Evolutionary conservation across 768 basidiomycete species (phyloP).

Genomic region (Termitomyces heimii): DNA sequence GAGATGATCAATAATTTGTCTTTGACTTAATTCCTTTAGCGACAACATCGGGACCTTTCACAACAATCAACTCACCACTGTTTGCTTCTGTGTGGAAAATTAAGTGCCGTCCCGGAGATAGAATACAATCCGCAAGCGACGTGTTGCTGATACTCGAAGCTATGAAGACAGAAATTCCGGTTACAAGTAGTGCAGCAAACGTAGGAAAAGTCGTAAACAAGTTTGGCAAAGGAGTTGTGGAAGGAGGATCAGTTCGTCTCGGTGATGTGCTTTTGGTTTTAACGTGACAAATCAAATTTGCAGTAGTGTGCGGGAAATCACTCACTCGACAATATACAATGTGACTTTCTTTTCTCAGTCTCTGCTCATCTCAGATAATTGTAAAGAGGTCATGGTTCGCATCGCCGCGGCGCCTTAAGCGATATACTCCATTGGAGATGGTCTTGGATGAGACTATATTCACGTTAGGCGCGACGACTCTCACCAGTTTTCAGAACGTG

Average conservation of each 20-base stretch:
- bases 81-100: conserved; percentile 49
- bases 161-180: conserved; percentile 59
- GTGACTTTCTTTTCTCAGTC: background rate
- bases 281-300: background rate
- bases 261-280: conserved; percentile 41
- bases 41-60: background rate
- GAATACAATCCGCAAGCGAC: conserved; percentile 32
- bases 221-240: conserved; percentile 33
- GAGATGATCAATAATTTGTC: background rate
- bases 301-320: background rate
- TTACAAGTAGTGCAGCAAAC: conserved; percentile 38
- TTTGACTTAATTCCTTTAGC: background rate
- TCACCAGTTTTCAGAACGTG: background rate
- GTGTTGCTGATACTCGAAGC: conserved; percentile 51
- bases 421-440: background rate
- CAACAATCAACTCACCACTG: conserved; percentile 27
- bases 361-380: background rate
- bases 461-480: background rate
- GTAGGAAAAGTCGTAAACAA: conserved; percentile 36
- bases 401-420: background rate
- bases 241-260: conserved; percentile 38
- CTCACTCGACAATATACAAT: background rate
- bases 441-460: background rate
- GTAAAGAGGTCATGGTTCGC: background rate
- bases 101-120: conserved; percentile 34